Evolutionary conservation across 352 stramenopile genomes (phyloP), one percentile per base, ranked within the genome.

Genomic region (Pythium folliculosum): DNA sequence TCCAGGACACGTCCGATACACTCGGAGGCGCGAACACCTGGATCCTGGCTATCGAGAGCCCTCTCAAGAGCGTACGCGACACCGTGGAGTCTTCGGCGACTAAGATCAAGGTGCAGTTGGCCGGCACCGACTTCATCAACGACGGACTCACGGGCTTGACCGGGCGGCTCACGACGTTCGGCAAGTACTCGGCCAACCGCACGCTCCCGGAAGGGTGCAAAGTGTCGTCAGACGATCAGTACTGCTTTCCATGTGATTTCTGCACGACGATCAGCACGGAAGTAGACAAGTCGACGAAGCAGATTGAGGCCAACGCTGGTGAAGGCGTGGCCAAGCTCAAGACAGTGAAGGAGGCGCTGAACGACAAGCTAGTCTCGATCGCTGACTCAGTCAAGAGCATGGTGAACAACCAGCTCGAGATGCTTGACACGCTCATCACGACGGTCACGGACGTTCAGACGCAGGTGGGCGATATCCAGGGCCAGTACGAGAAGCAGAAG

Each of bases 41-140:
- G 80, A 80, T 88, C 25, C 60, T 66, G 6, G 38, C 52, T n/a
- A 73, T 89, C 13, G 60, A 76, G 14, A 60, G 64, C 1, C 84
- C 84, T 5, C 72, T 92, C 5, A 48, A 74, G 22, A 59, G 74
- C 17, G 77, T 92, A 22, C 70, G 70, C 17, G 75, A 77, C 48
- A 86, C 60, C 5, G 78, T 92, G 12, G 23, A 70, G 6, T 55
- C 32, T 0, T 83, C 81, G 0, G 67, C 79, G 0, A 62, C 51
- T 30, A 49, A 58, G 9, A 74, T 91, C 51, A 69, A 70, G 1
- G 27, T 52, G 1, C 48, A 78, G 22, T 61, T 91, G 2, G 54
- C 30, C 16, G 74, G 61, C 9, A 85, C 80, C 2, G 64, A 64
- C 43, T 87, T 90, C 43, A 82, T 91, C 50, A 69, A 84, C 17